Conservation (phyloP, 176 grass and related monocot genomes). For the Bonia amplexicaulis region DNA sequence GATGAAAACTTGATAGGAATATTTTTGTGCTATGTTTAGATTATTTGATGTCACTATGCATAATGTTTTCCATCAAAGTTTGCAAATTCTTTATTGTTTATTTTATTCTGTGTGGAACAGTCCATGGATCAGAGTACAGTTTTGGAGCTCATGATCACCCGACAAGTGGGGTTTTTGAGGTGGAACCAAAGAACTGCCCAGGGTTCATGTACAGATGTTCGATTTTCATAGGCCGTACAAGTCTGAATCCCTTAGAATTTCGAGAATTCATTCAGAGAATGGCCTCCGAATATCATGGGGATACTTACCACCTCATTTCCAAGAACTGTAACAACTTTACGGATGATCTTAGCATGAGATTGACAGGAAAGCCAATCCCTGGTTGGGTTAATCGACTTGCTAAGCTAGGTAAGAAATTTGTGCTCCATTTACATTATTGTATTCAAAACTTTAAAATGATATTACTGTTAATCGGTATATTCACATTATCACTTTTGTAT, state of each 20-base stretch:
- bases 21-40: background rate
- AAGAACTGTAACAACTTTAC: constrained; percentile 99
- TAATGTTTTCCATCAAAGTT: background rate
- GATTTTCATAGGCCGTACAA: constrained; percentile 61
- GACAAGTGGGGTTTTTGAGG: constrained; percentile 87
- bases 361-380: constrained; percentile 70
- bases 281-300: constrained; percentile 78
- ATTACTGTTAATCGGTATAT: constrained; percentile 3
- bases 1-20: background rate
- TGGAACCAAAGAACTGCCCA: constrained; percentile 84
- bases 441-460: constrained; percentile 1
- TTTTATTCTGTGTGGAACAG: constrained; percentile 42
- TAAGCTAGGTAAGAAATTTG: constrained; percentile 59
- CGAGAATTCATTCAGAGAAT: constrained; percentile 72
- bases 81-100: constrained; percentile 18
- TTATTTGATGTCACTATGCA: constrained; percentile 6
- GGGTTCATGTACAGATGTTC: constrained; percentile 82
- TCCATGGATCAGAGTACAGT: constrained; percentile 77
- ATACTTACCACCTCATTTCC: constrained; percentile 94
- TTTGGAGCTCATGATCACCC: constrained; percentile 91
- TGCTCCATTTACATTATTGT: background rate
- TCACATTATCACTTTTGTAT: background rate
- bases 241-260: constrained; percentile 54
- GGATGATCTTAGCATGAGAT: constrained; percentile 73
- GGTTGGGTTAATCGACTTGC: constrained; percentile 96